These are phyloP conservation scores for Trichoderma koningii DNA, from an alignment of 2,329 filamentous ascomycete genomes.

Conservation along the genomic window DNA sequence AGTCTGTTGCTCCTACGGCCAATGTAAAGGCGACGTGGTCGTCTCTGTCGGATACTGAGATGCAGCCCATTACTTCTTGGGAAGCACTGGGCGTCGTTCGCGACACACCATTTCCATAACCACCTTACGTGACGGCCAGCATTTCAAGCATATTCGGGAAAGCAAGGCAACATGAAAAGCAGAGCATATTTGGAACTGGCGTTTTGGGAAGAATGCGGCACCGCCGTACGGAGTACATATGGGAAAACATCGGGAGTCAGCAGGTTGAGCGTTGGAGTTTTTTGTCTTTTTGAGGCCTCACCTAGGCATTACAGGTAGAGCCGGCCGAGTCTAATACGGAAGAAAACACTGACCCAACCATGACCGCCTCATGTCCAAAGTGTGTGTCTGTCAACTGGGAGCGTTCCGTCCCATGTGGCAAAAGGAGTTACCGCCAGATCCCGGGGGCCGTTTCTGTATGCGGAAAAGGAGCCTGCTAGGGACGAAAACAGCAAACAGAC, in stretches of 20 bases:
- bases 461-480: not conserved
- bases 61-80: not conserved
- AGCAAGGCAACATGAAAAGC: not conserved
- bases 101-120: not conserved
- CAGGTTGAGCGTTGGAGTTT: not conserved
- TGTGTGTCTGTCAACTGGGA: not conserved
- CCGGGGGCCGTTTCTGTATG: not conserved
- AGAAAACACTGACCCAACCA: not conserved
- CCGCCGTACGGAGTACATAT: not conserved
- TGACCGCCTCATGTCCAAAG: not conserved
- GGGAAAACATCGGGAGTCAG: not conserved
- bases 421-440: not conserved
- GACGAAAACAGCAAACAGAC: not conserved
- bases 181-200: slow-evolving; percentile 9
- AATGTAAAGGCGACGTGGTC: slow-evolving; percentile 54
- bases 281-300: not conserved
- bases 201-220: slow-evolving; percentile 19
- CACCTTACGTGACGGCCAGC: not conserved
- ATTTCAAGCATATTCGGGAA: not conserved
- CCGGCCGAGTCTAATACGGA: not conserved
- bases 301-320: not conserved
- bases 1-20: slow-evolving; percentile 57
- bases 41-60: slow-evolving; percentile 45
- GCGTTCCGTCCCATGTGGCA: not conserved
- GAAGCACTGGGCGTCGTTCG: not conserved